phyloP scores from a whole-genome alignment of 306 rosid species.

The Cercis canadensis region DNA sequence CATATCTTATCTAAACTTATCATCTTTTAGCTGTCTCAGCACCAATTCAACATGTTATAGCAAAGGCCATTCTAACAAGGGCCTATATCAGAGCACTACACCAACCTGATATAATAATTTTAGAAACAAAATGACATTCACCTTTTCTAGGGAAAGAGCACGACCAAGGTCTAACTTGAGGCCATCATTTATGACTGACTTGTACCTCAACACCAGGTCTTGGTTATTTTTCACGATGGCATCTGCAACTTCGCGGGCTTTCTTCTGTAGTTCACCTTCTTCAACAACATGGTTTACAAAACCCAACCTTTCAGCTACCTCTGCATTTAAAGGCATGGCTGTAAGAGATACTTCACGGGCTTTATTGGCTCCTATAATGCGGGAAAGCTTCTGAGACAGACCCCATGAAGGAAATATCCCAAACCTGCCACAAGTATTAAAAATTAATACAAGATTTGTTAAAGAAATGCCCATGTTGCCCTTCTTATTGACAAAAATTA shows the following conservation, averaged over 20 bases:
- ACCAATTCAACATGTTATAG: constrained; percentile 3
- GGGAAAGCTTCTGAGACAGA: constrained; percentile 88
- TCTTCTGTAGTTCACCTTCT: constrained; percentile 71
- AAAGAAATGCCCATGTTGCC: background rate
- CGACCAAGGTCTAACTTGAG: constrained; percentile 69
- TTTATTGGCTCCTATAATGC: constrained; percentile 73
- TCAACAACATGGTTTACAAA: constrained; percentile 88
- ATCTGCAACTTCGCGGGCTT: constrained; percentile 70
- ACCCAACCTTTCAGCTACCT: constrained; percentile 76
- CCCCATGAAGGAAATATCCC: constrained; percentile 99
- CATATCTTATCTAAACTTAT: background rate
- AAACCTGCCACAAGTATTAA: constrained; percentile 53
- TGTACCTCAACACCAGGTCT: constrained; percentile 83
- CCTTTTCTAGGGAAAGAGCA: constrained; percentile 90
- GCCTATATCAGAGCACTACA: background rate
- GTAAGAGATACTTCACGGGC: constrained; percentile 90
- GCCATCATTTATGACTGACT: constrained; percentile 87
- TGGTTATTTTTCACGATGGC: constrained; percentile 72
- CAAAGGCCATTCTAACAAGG: background rate
- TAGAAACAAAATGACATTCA: constrained; percentile 6
- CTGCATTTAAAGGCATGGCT: constrained; percentile 83
- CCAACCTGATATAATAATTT: background rate
- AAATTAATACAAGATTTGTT: background rate
- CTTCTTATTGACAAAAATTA: background rate
- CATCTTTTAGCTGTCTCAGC: constrained; percentile 8